These are phyloP conservation scores for Diplodia scrobiculata DNA, from an alignment of 2,329 filamentous ascomycete species.

Conservation along the genomic window DNA sequence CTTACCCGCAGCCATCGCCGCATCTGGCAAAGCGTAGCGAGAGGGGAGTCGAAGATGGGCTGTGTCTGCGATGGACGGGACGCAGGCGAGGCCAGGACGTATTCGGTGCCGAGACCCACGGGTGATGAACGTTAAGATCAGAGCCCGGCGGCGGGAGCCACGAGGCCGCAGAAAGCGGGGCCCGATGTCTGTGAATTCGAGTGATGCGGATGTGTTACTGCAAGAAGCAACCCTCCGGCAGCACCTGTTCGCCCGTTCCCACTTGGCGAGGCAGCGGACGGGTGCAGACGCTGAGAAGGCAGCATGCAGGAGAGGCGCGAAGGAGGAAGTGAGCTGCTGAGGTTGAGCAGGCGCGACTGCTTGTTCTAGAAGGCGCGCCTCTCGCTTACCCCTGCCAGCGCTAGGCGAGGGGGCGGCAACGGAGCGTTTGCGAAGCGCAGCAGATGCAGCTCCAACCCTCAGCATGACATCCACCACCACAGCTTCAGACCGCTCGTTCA, in stretches of 20 bases:
- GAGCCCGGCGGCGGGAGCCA: neutral
- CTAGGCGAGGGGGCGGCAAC: neutral
- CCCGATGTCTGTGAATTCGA: neutral
- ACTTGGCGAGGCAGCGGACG: neutral
- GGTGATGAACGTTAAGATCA: neutral
- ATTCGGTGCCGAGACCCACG: neutral
- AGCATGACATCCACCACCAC: neutral
- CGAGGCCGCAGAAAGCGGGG: neutral
- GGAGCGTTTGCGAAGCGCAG: neutral
- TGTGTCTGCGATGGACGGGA: neutral
- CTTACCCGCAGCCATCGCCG: slow-evolving; percentile 10
- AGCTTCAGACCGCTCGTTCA: neutral
- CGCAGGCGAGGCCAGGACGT: neutral
- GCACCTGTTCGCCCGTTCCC: neutral
- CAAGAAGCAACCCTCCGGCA: neutral
- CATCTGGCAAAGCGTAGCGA: slow-evolving; percentile 12
- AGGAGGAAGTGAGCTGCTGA: too few relatives aligned
- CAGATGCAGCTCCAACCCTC: neutral
- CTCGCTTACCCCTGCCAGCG: slow-evolving; percentile 6
- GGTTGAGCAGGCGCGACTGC: neutral
- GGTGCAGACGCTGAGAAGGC: neutral
- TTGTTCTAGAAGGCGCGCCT: slow-evolving; percentile 1
- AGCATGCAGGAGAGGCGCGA: neutral
- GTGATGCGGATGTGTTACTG: neutral
- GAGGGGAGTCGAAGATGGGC: neutral